phyloP scores from a whole-genome alignment of 2,329 filamentous ascomycete species.

The Chalaropsis ovoidea region DNA sequence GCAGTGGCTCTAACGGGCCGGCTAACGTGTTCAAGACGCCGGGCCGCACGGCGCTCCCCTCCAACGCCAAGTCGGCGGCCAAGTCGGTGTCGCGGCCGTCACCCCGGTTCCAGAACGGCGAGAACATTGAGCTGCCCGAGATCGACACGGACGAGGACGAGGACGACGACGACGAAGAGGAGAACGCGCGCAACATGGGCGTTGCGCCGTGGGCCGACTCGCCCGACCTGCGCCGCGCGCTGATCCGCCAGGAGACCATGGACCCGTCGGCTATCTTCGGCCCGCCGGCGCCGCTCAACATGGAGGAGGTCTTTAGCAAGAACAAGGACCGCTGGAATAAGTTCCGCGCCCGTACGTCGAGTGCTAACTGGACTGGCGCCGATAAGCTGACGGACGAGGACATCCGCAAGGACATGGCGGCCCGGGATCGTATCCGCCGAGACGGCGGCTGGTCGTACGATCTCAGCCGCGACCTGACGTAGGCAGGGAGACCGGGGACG shows the following conservation, averaged over 20 bases:
- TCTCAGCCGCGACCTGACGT: slow-evolving; percentile 41
- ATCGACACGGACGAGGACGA: slow-evolving; percentile 93
- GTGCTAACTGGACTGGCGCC: slow-evolving; percentile 81
- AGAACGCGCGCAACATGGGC: slow-evolving; percentile 27
- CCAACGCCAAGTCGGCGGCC: slow-evolving; percentile 44
- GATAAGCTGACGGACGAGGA: slow-evolving; percentile 83
- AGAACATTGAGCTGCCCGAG: slow-evolving; percentile 83
- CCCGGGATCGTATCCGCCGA: slow-evolving; percentile 64
- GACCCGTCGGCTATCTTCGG: slow-evolving; percentile 84
- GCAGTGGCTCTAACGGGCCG: slow-evolving; percentile 30
- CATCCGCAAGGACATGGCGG: slow-evolving; percentile 66
- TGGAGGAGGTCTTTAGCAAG: slow-evolving; percentile 93
- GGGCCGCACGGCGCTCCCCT: slow-evolving; percentile 39
- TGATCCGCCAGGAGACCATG: slow-evolving; percentile 72
- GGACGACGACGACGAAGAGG: slow-evolving; percentile 52
- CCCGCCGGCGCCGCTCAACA: slow-evolving; percentile 73
- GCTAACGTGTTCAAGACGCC: slow-evolving; percentile 58
- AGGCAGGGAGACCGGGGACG: slow-evolving; percentile 21
- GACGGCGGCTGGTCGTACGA: slow-evolving; percentile 81
- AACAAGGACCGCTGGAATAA: slow-evolving; percentile 77
- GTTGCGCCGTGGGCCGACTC: slow-evolving; percentile 70
- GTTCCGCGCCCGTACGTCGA: slow-evolving; percentile 83
- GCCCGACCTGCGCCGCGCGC: slow-evolving; percentile 64
- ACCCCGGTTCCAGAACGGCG: slow-evolving; percentile 77
- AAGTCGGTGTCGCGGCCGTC: slow-evolving; percentile 60